These are phyloP conservation scores for Galerina marginata DNA, from an alignment of 768 basidiomycete species.

Conservation along the genomic window DNA sequence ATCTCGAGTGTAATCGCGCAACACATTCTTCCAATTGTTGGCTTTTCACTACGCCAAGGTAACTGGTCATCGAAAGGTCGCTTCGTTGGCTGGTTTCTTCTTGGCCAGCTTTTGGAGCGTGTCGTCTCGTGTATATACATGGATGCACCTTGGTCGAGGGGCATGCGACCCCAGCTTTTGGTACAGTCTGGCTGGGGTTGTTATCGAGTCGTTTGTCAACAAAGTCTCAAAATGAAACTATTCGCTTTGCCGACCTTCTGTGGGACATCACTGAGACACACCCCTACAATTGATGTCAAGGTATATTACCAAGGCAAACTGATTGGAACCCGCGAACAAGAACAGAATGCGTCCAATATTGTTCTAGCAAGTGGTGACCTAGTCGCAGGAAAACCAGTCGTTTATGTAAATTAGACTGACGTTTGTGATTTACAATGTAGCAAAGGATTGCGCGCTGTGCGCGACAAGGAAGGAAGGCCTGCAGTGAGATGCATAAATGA, in stretches of 20 bases:
- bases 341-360: too few relatives aligned
- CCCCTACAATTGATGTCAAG: too few relatives aligned
- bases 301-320: too few relatives aligned
- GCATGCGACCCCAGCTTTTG: constrained; percentile 8
- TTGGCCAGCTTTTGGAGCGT: constrained; percentile 1
- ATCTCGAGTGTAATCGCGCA: constrained; percentile 22
- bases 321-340: too few relatives aligned
- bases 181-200: constrained; percentile 19
- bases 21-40: constrained; percentile 13
- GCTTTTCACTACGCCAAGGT: background rate
- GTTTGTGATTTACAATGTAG: too few relatives aligned
- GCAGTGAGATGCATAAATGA: too few relatives aligned
- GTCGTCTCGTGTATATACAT: constrained; percentile 15
- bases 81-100: background rate
- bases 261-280: background rate
- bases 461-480: too few relatives aligned
- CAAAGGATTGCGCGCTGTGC: too few relatives aligned
- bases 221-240: constrained; percentile 12
- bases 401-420: too few relatives aligned
- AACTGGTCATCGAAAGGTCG: background rate
- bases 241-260: constrained; percentile 1
- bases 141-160: constrained; percentile 10
- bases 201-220: constrained; percentile 12
- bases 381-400: too few relatives aligned
- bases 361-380: too few relatives aligned